A percentile compares a stretch with the other conserved stretches of the same genome.
phyloP scores from a whole-genome alignment of 1,139 yeast genomes.

The Yamadazyma trypodendri region DNA sequence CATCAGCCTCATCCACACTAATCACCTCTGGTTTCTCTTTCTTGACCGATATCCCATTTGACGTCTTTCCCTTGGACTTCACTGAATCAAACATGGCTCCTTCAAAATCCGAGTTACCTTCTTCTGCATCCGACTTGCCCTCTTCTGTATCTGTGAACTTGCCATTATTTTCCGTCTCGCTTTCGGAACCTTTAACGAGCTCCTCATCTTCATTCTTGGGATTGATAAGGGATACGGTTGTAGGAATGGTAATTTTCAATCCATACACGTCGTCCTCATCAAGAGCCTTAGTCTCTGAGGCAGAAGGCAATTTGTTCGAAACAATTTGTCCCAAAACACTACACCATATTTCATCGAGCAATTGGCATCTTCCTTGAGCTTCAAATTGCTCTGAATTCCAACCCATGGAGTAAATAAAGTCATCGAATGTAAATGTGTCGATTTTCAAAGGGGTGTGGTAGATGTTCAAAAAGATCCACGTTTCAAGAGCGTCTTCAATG shows the following conservation, averaged over 20 bases:
- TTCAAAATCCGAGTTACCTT: conserved; percentile 17
- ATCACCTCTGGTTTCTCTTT: conserved; percentile 19
- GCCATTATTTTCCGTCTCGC: conserved; percentile 20
- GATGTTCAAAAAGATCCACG: conserved; percentile 75
- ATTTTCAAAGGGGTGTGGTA: conserved; percentile 62
- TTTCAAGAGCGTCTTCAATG: conserved; percentile 53
- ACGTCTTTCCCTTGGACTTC: conserved; percentile 9
- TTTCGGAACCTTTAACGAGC: conserved; percentile 26
- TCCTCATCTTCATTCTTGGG: conserved; percentile 17
- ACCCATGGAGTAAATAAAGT: conserved; percentile 62
- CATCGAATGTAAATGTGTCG: conserved; percentile 80
- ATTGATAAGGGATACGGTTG: conserved; percentile 26
- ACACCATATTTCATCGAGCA: conserved; percentile 74
- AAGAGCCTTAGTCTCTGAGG: conserved; percentile 20
- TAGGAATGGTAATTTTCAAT: conserved; percentile 43
- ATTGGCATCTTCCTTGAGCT: conserved; percentile 48
- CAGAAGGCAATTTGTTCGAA: conserved; percentile 34
- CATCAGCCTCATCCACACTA: conserved; percentile 23
- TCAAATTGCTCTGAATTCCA: conserved; percentile 49
- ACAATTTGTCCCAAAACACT: conserved; percentile 50
- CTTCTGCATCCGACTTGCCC: too few species aligned
- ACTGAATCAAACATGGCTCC: conserved; percentile 2
- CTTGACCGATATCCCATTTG: conserved; percentile 11
- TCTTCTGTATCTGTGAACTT: conserved; percentile 25
- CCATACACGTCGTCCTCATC: conserved; percentile 34